A percentile compares a stretch with the other conserved stretches of the same genome.
phyloP scores from a whole-genome alignment of 139 green algal species.

The Deuterostichococcus epilithicus region DNA sequence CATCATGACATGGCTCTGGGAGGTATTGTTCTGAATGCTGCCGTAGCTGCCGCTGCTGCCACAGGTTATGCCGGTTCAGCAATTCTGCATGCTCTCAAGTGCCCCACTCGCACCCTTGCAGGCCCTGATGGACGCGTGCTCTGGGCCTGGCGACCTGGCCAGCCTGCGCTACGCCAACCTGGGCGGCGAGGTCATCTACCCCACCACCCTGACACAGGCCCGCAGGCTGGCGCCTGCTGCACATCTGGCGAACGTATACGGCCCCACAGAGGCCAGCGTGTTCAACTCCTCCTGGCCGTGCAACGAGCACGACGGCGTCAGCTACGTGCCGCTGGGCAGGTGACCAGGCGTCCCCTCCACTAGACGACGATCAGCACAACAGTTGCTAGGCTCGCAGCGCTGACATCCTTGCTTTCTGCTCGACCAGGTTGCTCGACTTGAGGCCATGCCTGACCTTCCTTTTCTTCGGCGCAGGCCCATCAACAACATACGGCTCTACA shows the following conservation, averaged over 20 bases:
- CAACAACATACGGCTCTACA: constrained; percentile 38
- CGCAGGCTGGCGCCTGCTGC: no score
- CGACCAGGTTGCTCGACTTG: no score
- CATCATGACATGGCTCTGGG: no score
- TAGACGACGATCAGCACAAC: neutral
- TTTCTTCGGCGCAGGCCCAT: no score
- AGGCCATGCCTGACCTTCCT: no score
- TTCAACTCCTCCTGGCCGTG: neutral
- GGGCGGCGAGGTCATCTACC: neutral
- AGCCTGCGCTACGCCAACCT: neutral
- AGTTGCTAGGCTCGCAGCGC: no score
- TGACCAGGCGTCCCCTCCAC: no score
- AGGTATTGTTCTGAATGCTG: no score
- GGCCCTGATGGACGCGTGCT: constrained; percentile 5
- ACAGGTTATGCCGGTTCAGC: no score
- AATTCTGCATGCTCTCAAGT: neutral
- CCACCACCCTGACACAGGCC: neutral
- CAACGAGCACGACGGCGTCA: neutral
- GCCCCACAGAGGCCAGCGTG: constrained; percentile 18
- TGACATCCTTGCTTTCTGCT: no score
- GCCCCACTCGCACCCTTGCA: neutral
- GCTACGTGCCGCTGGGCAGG: constrained; percentile 25
- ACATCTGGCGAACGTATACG: constrained; percentile 17
- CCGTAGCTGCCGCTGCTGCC: constrained; percentile 5
- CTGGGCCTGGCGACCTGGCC: neutral